Conservation (phyloP, 2,329 filamentous ascomycete genomes). For the Apiospora marii region DNA sequence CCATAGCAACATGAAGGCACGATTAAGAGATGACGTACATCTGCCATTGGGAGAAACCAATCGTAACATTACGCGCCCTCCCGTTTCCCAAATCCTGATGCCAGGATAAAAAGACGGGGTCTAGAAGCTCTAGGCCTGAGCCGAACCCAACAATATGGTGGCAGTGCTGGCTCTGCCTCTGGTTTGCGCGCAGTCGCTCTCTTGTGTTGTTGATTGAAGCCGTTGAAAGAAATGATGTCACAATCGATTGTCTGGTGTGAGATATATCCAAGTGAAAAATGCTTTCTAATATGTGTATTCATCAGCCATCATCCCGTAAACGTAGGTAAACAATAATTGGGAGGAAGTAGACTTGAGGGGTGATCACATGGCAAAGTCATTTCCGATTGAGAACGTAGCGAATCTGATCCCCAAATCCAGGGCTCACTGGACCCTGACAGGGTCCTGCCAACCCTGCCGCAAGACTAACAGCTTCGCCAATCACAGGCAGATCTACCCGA, state of each 20-base stretch:
- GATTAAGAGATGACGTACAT: not conserved
- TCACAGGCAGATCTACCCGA: not conserved
- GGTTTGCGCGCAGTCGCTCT: not conserved
- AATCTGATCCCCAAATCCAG: not conserved
- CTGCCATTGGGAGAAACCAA: not conserved
- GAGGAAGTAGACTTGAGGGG: not conserved
- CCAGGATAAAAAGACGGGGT: not conserved
- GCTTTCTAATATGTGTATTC: not conserved
- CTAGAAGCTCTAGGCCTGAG: not conserved
- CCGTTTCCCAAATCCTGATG: not conserved
- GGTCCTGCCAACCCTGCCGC: not conserved
- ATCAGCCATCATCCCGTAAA: not conserved
- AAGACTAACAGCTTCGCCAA: not conserved
- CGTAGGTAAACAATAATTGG: not conserved
- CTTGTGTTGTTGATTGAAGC: not conserved
- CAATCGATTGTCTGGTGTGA: not conserved
- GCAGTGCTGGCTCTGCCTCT: not conserved
- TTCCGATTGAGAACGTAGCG: not conserved
- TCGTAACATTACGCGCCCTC: not conserved
- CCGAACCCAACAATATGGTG: not conserved
- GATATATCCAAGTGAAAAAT: not conserved
- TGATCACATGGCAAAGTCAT: slow-evolving; percentile 10
- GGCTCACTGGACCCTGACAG: slow-evolving; percentile 13
- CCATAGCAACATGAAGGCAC: not conserved
- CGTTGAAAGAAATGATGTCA: not conserved